Conservation (phyloP, 352 stramenopile genomes). For the Globisporangium nagaii region DNA sequence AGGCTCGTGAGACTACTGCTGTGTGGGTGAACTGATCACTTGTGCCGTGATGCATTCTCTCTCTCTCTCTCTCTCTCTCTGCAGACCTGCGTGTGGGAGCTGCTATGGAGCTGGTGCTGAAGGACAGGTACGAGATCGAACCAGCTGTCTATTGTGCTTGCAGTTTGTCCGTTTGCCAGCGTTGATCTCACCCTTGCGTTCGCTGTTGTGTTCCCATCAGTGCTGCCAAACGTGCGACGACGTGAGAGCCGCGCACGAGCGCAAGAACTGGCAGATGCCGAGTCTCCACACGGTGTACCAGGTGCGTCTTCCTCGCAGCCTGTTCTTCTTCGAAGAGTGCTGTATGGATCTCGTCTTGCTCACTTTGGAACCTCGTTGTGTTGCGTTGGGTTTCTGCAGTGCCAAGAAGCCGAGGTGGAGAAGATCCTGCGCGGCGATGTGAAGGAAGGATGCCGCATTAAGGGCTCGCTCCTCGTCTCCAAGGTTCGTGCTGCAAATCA, state of each 20-base stretch:
- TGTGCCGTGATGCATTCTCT: neutral
- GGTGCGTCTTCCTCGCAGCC: slow-evolving; percentile 14
- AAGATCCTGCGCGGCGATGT: slow-evolving; percentile 68
- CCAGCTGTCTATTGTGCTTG: too few relatives aligned
- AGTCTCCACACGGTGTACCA: slow-evolving; percentile 74
- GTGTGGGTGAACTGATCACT: too few relatives aligned
- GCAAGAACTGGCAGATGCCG: slow-evolving; percentile 71
- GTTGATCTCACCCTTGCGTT: too few relatives aligned
- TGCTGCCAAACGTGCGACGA: slow-evolving; percentile 68
- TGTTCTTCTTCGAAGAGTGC: too few relatives aligned
- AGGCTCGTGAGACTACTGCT: too few relatives aligned
- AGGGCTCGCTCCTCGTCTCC: slow-evolving; percentile 61
- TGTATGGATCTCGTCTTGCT: too few relatives aligned
- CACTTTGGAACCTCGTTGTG: too few relatives aligned
- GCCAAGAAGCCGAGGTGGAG: slow-evolving; percentile 73
- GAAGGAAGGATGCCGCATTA: slow-evolving; percentile 74
- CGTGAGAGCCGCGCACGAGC: slow-evolving; percentile 57
- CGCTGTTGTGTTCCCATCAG: too few relatives aligned
- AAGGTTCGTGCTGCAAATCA: slow-evolving; percentile 34
- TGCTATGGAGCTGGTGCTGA: slow-evolving; percentile 70
- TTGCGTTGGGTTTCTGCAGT: too few relatives aligned
- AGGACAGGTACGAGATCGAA: slow-evolving; percentile 49
- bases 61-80: neutral
- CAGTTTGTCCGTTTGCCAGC: too few relatives aligned
- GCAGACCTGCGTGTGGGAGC: slow-evolving; percentile 55